Percentiles rank a stretch among this genome's conserved stretches.
Evolutionary conservation across 768 basidiomycete genomes (phyloP).

Genomic region (Lactifluus rugatus): DNA sequence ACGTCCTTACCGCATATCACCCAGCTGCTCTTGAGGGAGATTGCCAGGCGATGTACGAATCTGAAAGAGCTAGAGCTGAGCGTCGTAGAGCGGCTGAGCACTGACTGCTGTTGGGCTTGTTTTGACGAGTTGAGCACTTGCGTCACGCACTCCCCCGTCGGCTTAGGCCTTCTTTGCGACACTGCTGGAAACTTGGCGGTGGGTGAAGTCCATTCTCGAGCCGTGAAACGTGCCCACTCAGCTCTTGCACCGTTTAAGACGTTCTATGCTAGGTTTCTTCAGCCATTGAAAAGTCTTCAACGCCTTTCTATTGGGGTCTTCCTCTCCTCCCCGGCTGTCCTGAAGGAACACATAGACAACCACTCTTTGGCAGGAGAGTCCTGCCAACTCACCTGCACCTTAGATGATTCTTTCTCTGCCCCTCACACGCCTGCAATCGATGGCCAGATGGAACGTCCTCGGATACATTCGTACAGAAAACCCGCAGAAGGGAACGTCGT

Average conservation of each 20-base stretch:
- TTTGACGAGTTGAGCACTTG: slow-evolving; percentile 50
- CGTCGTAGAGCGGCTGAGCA: slow-evolving; percentile 48
- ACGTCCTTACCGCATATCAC: slow-evolving; percentile 52
- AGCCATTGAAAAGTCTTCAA: slow-evolving; percentile 37
- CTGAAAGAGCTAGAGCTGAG: slow-evolving; percentile 45
- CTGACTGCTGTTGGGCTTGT: slow-evolving; percentile 53
- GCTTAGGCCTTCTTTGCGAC: slow-evolving; percentile 35
- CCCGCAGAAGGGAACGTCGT: background rate
- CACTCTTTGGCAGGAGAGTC: slow-evolving; percentile 24
- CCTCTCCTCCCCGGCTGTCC: slow-evolving; percentile 44
- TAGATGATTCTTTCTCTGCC: slow-evolving; percentile 10
- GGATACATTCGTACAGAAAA: slow-evolving; percentile 12
- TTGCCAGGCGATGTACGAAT: slow-evolving; percentile 38
- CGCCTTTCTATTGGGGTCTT: slow-evolving; percentile 53
- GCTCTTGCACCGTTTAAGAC: slow-evolving; percentile 30
- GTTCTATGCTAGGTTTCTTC: slow-evolving; percentile 35
- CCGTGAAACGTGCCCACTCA: background rate
- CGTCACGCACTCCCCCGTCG: slow-evolving; percentile 51
- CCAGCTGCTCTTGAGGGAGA: slow-evolving; percentile 33
- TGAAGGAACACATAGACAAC: slow-evolving; percentile 36
- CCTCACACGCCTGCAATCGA: slow-evolving; percentile 12
- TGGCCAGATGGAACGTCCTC: background rate
- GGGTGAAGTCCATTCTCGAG: slow-evolving; percentile 23
- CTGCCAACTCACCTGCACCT: slow-evolving; percentile 2
- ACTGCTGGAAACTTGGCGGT: slow-evolving; percentile 42